Base-by-base conservation (phyloP, 257 asterid genomes). In the Solanum medicagineum region DNA sequence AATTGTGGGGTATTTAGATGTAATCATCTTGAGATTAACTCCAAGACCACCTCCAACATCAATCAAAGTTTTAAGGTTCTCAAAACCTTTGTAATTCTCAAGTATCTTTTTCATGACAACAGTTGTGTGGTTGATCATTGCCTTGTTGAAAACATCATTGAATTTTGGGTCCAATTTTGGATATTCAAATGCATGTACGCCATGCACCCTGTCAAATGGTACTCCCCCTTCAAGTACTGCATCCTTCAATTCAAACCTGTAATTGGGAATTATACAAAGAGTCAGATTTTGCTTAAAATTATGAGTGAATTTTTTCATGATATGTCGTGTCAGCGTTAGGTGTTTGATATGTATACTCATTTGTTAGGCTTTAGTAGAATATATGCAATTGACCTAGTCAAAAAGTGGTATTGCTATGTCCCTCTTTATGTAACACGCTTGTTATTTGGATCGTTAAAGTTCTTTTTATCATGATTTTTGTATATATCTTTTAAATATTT, bases 41-140 rank as follows among this genome's bases (percentile, higher is more conserved):
- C 93, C 90, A 19, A 84, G 87, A 10, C 94, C 93, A 47, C 94
- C 94, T 29, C 91, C 92, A 11, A 90, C 93, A 63, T 90, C 87
- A 10, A 91, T 87, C 84, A 91, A 59, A 10, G 85, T 73, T 11
- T 57, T 80, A 26, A 91, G 57, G n/a, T 77, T 19, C 9, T 88
- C 88, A 42, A 91, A 91, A 13, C 92, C 93, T 5, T 86, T 51
- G 86, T 91, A 90, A 1, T 26, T 14, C 6, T 89, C 83, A 9
- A 91, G 83, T 81, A 90, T 83, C 44, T 66, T 81, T 42, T 87
- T 86, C 69, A 91, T 82, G 0, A 32, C 62, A 17, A 88, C 4
- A n/a, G 86, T 68, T 13, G 91, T 80, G 55, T 88, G 87, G 66
- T 59, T 53, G 12, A 71, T 4, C 93, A 91, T 91, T 40, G 86